Evolutionary conservation across 2,329 filamentous ascomycete species (phyloP).

Genomic region (Salinomyces thailandicus): DNA sequence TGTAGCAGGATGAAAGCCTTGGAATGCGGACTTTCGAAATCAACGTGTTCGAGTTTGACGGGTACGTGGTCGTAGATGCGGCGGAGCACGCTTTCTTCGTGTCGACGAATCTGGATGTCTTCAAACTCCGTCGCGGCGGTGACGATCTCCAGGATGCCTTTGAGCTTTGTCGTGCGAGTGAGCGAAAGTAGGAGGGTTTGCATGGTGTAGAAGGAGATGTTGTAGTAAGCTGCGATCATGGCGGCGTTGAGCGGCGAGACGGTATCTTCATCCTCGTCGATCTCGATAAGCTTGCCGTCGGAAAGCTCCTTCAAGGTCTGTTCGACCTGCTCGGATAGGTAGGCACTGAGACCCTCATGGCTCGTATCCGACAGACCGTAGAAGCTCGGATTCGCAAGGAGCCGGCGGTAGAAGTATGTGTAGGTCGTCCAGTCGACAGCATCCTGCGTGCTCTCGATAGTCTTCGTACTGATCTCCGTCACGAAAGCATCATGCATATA

Average conservation of each 20-base stretch:
- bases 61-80: conserved; percentile 91
- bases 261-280: conserved; percentile 78
- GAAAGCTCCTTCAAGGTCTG: conserved; percentile 79
- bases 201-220: conserved; percentile 98
- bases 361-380: conserved; percentile 83
- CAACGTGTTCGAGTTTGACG: conserved; percentile 83
- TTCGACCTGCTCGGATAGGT: conserved; percentile 90
- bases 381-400: conserved; percentile 92
- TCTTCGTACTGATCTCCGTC: conserved; percentile 91
- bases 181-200: conserved; percentile 93
- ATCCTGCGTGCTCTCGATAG: conserved; percentile 89
- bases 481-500: conserved; percentile 95
- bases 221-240: conserved; percentile 98
- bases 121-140: conserved; percentile 97
- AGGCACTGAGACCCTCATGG: conserved; percentile 85
- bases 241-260: conserved; percentile 86
- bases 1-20: conserved; percentile 96
- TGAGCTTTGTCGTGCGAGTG: conserved; percentile 80
- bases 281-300: conserved; percentile 90
- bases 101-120: conserved; percentile 81
- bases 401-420: conserved; percentile 92
- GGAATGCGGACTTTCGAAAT: conserved; percentile 91
- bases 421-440: conserved; percentile 98
- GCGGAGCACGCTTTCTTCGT: conserved; percentile 77
- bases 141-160: conserved; percentile 92